A percentile compares a stretch with the other conserved stretches of the same genome.
phyloP scores from a whole-genome alignment of 2,329 filamentous ascomycete species.

The Neocatenulostroma microsporum region DNA sequence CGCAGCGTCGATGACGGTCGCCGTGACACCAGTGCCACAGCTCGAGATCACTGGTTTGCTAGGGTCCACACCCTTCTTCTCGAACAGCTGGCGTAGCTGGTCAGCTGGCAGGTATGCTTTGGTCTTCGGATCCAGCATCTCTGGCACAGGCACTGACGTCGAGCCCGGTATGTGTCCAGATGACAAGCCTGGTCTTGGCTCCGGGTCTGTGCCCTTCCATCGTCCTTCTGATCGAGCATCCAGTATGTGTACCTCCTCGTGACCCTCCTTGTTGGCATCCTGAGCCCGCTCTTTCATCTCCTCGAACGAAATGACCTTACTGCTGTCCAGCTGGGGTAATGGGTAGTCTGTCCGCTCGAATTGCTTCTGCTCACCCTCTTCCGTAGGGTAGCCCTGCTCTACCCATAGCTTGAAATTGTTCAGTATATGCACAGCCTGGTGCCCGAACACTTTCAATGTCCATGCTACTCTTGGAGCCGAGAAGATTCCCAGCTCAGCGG shows the following conservation, averaged over 20 bases:
- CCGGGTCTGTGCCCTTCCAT: slow-evolving; percentile 74
- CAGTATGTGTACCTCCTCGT: slow-evolving; percentile 76
- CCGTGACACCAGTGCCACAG: slow-evolving; percentile 92
- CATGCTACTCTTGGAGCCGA: slow-evolving; percentile 88
- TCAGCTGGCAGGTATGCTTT: slow-evolving; percentile 69
- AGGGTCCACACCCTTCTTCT: slow-evolving; percentile 70
- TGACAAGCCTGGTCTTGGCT: slow-evolving; percentile 73
- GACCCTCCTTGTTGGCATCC: slow-evolving; percentile 73
- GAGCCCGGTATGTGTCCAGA: slow-evolving; percentile 90
- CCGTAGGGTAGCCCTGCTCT: slow-evolving; percentile 70
- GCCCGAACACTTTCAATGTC: slow-evolving; percentile 87
- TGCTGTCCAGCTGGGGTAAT: slow-evolving; percentile 40
- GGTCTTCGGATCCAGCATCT: slow-evolving; percentile 71
- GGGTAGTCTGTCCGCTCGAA: slow-evolving; percentile 37
- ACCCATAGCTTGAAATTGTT: slow-evolving; percentile 98
- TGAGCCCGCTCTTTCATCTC: slow-evolving; percentile 69
- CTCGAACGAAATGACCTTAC: slow-evolving; percentile 70
- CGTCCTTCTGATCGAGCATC: slow-evolving; percentile 76
- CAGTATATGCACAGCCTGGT: slow-evolving; percentile 76
- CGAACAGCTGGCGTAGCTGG: slow-evolving; percentile 67
- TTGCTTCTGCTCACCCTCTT: slow-evolving; percentile 61
- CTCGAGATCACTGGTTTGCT: slow-evolving; percentile 74
- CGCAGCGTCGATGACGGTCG: slow-evolving; percentile 81
- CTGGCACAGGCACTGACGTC: slow-evolving; percentile 70
- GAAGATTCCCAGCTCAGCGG: slow-evolving; percentile 84